Evolutionary conservation across 2,329 filamentous ascomycete genomes (phyloP), one percentile per base, ranked within the genome.

Genomic region (Colletotrichum euphorbiae): DNA sequence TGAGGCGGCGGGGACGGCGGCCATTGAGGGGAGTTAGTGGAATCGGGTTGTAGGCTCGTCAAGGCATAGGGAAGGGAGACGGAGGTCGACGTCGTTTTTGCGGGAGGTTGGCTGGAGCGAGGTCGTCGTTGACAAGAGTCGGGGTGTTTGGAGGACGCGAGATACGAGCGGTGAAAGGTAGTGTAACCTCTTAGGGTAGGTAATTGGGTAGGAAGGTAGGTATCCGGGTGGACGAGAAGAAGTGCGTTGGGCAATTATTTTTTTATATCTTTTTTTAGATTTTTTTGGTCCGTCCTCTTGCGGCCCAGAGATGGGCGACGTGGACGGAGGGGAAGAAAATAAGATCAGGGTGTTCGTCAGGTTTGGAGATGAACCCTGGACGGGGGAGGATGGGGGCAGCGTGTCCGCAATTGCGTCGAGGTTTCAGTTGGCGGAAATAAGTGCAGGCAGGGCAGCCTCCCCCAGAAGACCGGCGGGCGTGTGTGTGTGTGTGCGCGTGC

Each of bases 401-500:
- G 65, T 68, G 65, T 46, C 59, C 46, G 61, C 60, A 63, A 67
- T 52, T 57, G 52, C 33, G 48, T 40, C 33, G 13, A 17, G 52
- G 55, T 59, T 55, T 68, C 61, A 54, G 45, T 51, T 57, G 15
- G 46, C 45, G 21, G 50, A 57, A 56, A 63, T 63, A 15, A 28
- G 28, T 28, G 28, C 28, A 28, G 28, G 28, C 28, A 28, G 28
- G 28, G 28, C 28, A 28, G 28, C 28, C 28, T 17, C 17, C 28
- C 12, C 17, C 28, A 36, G 17, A 54, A 54, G 28, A 43, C n/a
- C 33, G 9, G 19, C 28, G 12, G n/a, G 46, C 8, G 42, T 17
- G 40, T 45, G 54, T 21, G 38, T 17, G 45, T 17, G 40, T 45
- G 54, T 21, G 38, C 13, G 45, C 31, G 33, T 38, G 45, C 33